Evolutionary conservation across 768 basidiomycete species (phyloP), one percentile per base, ranked within the genome.

Genomic region (Trametes maxima): DNA sequence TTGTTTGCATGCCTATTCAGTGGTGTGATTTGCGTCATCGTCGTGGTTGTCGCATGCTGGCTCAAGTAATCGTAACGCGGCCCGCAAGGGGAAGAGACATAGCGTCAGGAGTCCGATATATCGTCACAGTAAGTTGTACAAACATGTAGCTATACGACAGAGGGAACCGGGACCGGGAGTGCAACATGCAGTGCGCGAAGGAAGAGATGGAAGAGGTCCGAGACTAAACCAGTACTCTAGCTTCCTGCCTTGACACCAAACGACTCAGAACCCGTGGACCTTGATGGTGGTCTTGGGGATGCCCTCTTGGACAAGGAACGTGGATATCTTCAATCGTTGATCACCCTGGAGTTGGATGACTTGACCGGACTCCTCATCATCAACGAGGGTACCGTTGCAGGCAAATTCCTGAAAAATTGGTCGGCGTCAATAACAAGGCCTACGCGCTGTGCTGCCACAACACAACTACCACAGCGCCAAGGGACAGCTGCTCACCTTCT

Each of bases 281-380:
- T 92, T 94, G 80, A 94, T 91, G 57, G 85, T 88, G 67, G 77
- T 73, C 78, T 83, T 90, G 56, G 86, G 82, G 51, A 96, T 82
- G 51, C 91, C 92, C 66, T 93, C 88, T 70, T 91, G 88, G 63
- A 82, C 79, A 67, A 99, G 87, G 83, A 98, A 98, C 50, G 80
- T 84, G 55, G 84, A 85, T 66, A 98, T 96, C 82, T 95, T 95
- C 73, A 82, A 76, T 53, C 97, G 86, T 77, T 99, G 97, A 77
- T 99, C 97, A 63, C 97, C 97, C 75, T 98, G 97, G 65, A 99
- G 88, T 79, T 99, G 97, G 71, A 99, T 93, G 74, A 99, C 93
- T 79, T 95, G 85, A 58, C 97, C 97, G 80, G 94, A 86, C 79
- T 95, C 93, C 75, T 92, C 92, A 78, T 97, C 93, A 54, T 95